These are phyloP conservation scores for Spencermartinsiella ligniputridi DNA, from an alignment of 1,139 yeast species.

Conservation along the genomic window DNA sequence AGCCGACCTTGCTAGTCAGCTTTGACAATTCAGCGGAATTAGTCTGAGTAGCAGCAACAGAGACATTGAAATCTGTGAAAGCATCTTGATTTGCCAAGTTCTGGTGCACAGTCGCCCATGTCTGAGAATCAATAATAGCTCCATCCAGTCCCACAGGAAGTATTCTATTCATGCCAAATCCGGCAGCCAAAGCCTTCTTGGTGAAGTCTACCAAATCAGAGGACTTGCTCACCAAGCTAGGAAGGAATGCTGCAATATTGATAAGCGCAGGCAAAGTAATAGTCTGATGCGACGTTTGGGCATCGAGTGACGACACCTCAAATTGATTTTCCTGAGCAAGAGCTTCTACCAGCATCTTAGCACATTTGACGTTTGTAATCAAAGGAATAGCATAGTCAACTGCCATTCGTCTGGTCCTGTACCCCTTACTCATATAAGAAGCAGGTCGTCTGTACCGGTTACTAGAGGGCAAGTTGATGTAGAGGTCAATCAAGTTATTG, in stretches of 20 bases:
- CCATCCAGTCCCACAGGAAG: conserved; percentile 70
- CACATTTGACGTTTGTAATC: conserved; percentile 96
- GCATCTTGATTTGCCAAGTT: conserved; percentile 48
- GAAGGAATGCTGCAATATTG: conserved; percentile 75
- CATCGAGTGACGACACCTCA: conserved; percentile 73
- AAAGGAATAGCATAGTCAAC: conserved; percentile 97
- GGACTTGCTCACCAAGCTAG: conserved; percentile 50
- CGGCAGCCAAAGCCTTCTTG: conserved; percentile 71
- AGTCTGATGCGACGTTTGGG: conserved; percentile 86
- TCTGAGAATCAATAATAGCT: conserved; percentile 57
- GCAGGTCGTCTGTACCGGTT: conserved; percentile 99
- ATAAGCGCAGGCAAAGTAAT: conserved; percentile 82
- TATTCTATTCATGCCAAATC: conserved; percentile 82
- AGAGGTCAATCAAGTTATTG: conserved; percentile 90
- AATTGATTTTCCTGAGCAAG: conserved; percentile 62
- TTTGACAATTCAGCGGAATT: conserved; percentile 62
- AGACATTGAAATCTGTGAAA: conserved; percentile 75
- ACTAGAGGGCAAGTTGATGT: conserved; percentile 93
- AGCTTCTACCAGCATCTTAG: conserved; percentile 93
- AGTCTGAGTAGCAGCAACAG: conserved; percentile 75
- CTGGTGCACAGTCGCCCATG: conserved; percentile 54
- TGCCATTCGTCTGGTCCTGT: conserved; percentile 99
- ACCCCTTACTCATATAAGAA: conserved; percentile 94
- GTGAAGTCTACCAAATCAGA: conserved; percentile 63
- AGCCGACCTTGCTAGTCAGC: conserved; percentile 65